Conservation (phyloP, 441 rosid genomes). For the Adansonia madagascariensis region DNA sequence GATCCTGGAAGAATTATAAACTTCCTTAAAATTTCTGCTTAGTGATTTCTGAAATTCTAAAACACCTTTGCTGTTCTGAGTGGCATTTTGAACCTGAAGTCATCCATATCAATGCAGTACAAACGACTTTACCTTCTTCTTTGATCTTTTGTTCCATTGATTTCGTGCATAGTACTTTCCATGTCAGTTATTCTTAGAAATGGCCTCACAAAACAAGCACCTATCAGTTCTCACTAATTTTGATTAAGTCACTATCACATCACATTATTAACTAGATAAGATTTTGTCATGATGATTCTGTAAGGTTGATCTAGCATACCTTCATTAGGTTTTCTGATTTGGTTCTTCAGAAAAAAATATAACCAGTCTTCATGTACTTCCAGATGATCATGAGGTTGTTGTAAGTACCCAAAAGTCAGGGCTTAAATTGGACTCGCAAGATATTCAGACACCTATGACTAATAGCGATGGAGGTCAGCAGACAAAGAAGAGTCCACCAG, state of each 20-base stretch:
- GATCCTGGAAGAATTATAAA: too few species aligned
- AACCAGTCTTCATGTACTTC: slow-evolving; percentile 19
- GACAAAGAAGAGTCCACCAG: slow-evolving; percentile 52
- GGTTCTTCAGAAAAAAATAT: slow-evolving; percentile 19
- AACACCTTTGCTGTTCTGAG: too few species aligned
- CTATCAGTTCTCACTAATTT: not conserved
- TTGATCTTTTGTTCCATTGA: not conserved
- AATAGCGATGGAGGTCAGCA: slow-evolving; percentile 50
- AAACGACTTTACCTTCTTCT: not conserved
- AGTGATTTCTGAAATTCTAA: not conserved
- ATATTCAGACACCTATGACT: slow-evolving; percentile 34
- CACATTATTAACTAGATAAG: not conserved
- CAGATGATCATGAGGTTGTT: slow-evolving; percentile 38
- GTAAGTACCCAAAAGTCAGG: slow-evolving; percentile 32
- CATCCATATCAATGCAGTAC: not conserved
- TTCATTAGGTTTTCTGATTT: slow-evolving; percentile 19
- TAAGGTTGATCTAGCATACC: slow-evolving; percentile 1
- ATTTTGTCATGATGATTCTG: slow-evolving; percentile 9
- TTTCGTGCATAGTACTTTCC: not conserved
- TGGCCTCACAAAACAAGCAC: not conserved
- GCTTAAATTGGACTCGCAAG: slow-evolving; percentile 43
- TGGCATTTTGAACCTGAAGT: not conserved
- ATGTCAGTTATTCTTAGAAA: not conserved
- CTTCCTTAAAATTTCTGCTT: too few species aligned
- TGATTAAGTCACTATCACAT: not conserved